Evolutionary conservation across 306 rosid species (phyloP), one percentile per base, ranked within the genome.

Genomic region (Ochetophila trinervis): DNA sequence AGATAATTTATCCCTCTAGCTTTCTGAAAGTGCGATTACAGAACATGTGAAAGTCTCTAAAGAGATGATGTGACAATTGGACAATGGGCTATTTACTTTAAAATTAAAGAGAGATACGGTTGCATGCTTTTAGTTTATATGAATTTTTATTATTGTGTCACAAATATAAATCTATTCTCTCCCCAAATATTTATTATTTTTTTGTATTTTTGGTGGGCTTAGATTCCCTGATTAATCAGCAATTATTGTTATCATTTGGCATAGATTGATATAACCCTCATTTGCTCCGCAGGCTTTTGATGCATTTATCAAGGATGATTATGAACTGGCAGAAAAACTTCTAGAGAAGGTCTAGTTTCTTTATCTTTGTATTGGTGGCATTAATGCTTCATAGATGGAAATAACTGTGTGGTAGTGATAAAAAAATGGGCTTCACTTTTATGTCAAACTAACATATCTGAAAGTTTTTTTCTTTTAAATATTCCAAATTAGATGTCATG

Each of bases 231-330:
- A 15, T 21, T 6, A 23, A 21, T 51, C 22, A 21, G 51, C 53
- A 67, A 50, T 51, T 37, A 6, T 35, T 9, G 19, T 51, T 54
- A 18, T 63, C 52, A 11, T 56, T 42, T 14, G 27, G 20, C 60
- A 23, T 64, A 21, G 24, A 16, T 40, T 27, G 40, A 22, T 52
- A 40, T 52, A 72, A 67, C 49, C 5, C 18, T 53, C 42, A 56
- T 20, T 52, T 66, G 12, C 68, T 62, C 55, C 57, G 52, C 68
- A 79, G 84, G 84, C 84, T 51, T 60, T 74, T 50, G 71, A 79
- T 32, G 84, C 80, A 42, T 79, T 71, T 67, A 53, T 23, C 13
- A 64, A 57, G 57, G 56, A 74, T 62, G 80, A 79, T 62, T 44
- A 22, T 70, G 77, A 20, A 21, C 64, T 60, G 50, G 73, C 77